Evolutionary conservation across 352 stramenopile species (phyloP).

Genomic region (Saprolegnia diclina): DNA sequence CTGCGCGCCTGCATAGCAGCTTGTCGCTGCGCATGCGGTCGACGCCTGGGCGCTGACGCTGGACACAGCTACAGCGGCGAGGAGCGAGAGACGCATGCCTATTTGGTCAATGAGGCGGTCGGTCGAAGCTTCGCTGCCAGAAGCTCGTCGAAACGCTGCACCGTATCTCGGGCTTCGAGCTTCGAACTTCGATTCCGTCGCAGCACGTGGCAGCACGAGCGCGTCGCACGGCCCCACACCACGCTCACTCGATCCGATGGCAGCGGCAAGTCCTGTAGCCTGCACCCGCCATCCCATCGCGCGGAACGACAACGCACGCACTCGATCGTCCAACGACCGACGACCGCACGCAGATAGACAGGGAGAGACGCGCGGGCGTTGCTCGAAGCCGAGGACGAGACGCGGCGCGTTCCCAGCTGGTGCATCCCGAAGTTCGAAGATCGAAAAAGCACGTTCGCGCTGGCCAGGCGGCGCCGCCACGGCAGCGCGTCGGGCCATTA

Average conservation of each 20-base stretch:
- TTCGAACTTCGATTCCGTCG: neutral
- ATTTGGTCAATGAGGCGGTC: neutral
- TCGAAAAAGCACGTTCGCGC: neutral
- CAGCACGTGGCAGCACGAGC: neutral
- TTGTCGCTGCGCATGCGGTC: neutral
- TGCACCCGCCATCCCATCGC: neutral
- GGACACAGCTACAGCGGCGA: neutral
- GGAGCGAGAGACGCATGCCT: neutral
- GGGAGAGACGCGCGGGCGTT: neutral
- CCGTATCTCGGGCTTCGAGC: neutral
- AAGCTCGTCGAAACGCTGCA: neutral
- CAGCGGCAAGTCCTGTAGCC: too few species aligned
- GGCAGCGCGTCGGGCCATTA: too few species aligned
- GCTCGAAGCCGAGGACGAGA: neutral
- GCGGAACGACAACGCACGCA: neutral
- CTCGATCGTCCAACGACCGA: neutral
- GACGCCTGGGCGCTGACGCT: neutral
- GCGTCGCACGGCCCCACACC: neutral
- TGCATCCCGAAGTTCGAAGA: neutral
- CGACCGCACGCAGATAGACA: neutral
- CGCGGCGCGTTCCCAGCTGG: neutral
- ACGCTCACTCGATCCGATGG: too few species aligned
- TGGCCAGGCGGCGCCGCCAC: neutral
- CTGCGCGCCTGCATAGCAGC: conserved; percentile 5
- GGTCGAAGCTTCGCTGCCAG: neutral